Percentiles rank a stretch among this genome's conserved stretches.
Evolutionary conservation across 2,329 filamentous ascomycete genomes (phyloP).

Genomic region (Xylaria multiplex): DNA sequence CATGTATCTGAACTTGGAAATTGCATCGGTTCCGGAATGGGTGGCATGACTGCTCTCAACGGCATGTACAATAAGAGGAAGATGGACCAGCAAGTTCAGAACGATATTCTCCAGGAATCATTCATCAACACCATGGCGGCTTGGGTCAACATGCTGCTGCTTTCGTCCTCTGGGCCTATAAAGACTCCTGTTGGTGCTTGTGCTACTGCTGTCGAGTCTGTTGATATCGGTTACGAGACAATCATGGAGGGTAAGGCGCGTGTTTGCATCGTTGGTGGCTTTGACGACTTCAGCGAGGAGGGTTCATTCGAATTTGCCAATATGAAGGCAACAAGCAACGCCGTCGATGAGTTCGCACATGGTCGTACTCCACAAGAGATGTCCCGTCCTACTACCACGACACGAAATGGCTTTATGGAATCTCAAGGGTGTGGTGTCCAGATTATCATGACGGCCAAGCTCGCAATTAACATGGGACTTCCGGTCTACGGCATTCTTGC

Average conservation of each 20-base stretch:
- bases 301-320: conserved; percentile 99
- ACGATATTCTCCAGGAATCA: conserved; percentile 98
- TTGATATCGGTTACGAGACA: conserved; percentile 98
- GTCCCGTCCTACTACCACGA: conserved; percentile 97
- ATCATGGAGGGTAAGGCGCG: conserved; percentile 98
- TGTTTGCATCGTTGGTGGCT: conserved; percentile 96
- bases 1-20: conserved; percentile 98
- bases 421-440: conserved; percentile 98
- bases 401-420: conserved; percentile 98
- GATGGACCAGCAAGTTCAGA: conserved; percentile 96
- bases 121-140: conserved; percentile 99
- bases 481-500: conserved; percentile 96
- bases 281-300: conserved; percentile 99
- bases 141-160: conserved; percentile 98
- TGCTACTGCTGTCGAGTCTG: conserved; percentile 94
- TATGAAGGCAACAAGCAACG: conserved; percentile 99
- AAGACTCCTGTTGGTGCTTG: conserved; percentile 98
- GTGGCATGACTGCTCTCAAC: conserved; percentile 88
- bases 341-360: conserved; percentile 93
- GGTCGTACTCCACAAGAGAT: conserved; percentile 96
- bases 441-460: conserved; percentile 96
- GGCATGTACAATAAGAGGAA: conserved; percentile 99
- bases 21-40: conserved; percentile 98
- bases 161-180: conserved; percentile 97
- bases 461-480: conserved; percentile 97